These are phyloP conservation scores for Pinus tabuliformis DNA, from an alignment of 75 land plant species.

Conservation along the genomic window DNA sequence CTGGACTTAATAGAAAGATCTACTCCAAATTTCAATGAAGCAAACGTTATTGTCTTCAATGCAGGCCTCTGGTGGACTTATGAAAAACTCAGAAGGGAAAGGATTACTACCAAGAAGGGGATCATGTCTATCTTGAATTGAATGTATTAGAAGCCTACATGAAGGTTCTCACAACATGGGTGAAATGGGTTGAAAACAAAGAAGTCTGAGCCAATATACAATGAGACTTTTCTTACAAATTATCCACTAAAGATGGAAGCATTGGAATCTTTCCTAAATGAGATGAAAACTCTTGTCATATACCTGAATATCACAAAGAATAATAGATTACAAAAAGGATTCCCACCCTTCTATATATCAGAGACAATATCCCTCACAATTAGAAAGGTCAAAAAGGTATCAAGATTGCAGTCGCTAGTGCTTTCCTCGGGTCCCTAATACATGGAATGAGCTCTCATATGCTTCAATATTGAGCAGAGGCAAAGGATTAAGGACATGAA, in stretches of 20 bases:
- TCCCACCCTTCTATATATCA: slow-evolving; percentile 24
- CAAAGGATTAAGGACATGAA: background rate
- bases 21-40: too few species aligned
- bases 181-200: too few species aligned
- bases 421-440: slow-evolving; percentile 28
- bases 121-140: too few species aligned
- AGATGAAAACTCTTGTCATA: slow-evolving; percentile 47
- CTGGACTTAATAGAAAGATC: too few species aligned
- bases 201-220: too few species aligned
- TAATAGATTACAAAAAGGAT: slow-evolving; percentile 77
- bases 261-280: slow-evolving; percentile 44
- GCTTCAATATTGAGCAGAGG: slow-evolving; percentile 16
- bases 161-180: too few species aligned
- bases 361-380: background rate
- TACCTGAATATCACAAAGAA: slow-evolving; percentile 69
- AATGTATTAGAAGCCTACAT: too few species aligned
- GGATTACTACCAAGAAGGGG: too few species aligned
- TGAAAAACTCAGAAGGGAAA: too few species aligned
- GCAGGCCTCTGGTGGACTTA: too few species aligned
- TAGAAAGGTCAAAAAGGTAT: background rate
- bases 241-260: background rate
- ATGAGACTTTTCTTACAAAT: too few species aligned
- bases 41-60: too few species aligned
- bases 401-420: slow-evolving; percentile 40
- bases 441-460: slow-evolving; percentile 28